These are phyloP conservation scores for Gigaspora rosea DNA, from an alignment of 192 early-diverging fungal genomes.

Conservation along the genomic window DNA sequence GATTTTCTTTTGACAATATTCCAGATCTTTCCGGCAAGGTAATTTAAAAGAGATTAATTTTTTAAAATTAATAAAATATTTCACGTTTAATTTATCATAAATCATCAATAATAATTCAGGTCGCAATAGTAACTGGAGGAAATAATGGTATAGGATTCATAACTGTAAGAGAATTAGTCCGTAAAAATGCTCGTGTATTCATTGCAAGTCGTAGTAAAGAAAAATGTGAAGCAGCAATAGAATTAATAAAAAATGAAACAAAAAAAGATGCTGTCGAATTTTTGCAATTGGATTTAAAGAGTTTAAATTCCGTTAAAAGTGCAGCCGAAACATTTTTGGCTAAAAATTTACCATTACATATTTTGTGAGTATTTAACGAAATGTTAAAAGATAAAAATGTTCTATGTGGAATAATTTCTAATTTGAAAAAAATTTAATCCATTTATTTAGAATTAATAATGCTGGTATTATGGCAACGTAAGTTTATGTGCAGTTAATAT, in stretches of 20 bases:
- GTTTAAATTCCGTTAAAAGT: neutral
- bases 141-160: too few relatives aligned
- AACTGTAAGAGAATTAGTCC: too few relatives aligned
- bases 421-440: neutral
- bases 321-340: slow-evolving; percentile 40
- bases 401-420: neutral
- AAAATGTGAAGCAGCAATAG: neutral
- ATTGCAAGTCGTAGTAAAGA: too few relatives aligned
- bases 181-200: too few relatives aligned
- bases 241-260: slow-evolving; percentile 35
- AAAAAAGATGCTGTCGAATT: slow-evolving; percentile 38
- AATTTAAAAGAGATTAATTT: too few relatives aligned
- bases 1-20: too few relatives aligned
- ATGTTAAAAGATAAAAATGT: neutral
- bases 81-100: too few relatives aligned
- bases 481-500: neutral
- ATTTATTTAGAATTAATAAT: slow-evolving; percentile 36
- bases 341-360: slow-evolving; percentile 45
- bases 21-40: too few relatives aligned
- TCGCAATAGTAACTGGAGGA: too few relatives aligned
- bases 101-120: too few relatives aligned
- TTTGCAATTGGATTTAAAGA: slow-evolving; percentile 36
- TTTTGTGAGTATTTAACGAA: slow-evolving; percentile 31
- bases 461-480: slow-evolving; percentile 36
- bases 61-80: too few relatives aligned